Evolutionary conservation across 2,329 filamentous ascomycete species (phyloP).

Genomic region (Leptographium procerum): DNA sequence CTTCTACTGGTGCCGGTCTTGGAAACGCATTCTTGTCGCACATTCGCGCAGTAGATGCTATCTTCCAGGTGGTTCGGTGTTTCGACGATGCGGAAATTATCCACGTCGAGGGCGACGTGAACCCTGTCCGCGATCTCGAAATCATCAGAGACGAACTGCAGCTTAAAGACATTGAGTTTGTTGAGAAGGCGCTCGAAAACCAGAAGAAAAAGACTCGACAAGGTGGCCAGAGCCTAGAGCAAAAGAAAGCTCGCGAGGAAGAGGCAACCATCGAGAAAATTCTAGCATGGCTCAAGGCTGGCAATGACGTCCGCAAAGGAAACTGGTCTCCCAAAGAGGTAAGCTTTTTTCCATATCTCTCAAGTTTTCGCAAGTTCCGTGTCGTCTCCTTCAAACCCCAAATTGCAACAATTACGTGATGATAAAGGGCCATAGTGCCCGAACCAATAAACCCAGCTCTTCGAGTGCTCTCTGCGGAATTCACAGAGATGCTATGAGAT

Average conservation of each 20-base stretch:
- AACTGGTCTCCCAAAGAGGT: conserved; percentile 93
- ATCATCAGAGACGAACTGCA: conserved; percentile 96
- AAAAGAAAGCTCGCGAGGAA: conserved; percentile 95
- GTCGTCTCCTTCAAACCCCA: conserved; percentile 13
- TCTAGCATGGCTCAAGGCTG: conserved; percentile 67
- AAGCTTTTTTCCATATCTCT: conserved; percentile 28
- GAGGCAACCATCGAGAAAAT: conserved; percentile 89
- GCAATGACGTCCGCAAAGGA: conserved; percentile 88
- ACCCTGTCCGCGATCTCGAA: conserved; percentile 84
- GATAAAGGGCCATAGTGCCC: conserved; percentile 94
- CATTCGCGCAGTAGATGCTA: conserved; percentile 94
- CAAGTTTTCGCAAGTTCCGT: not conserved
- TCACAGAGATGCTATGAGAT: conserved; percentile 80
- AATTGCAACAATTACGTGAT: conserved; percentile 54
- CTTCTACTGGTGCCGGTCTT: conserved; percentile 92
- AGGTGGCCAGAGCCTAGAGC: conserved; percentile 89
- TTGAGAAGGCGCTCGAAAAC: conserved; percentile 86
- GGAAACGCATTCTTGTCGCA: conserved; percentile 98
- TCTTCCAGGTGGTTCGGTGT: conserved; percentile 92
- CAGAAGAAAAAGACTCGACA: conserved; percentile 89
- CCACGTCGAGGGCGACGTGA: conserved; percentile 97
- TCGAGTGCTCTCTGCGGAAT: conserved; percentile 58
- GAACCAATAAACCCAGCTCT: conserved; percentile 98
- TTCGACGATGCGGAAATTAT: conserved; percentile 99
- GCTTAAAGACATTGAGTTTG: conserved; percentile 97